A percentile compares a stretch with the other conserved stretches of the same genome.
Evolutionary conservation across 2,329 filamentous ascomycete genomes (phyloP).

Genomic region (Diplodia seriata): DNA sequence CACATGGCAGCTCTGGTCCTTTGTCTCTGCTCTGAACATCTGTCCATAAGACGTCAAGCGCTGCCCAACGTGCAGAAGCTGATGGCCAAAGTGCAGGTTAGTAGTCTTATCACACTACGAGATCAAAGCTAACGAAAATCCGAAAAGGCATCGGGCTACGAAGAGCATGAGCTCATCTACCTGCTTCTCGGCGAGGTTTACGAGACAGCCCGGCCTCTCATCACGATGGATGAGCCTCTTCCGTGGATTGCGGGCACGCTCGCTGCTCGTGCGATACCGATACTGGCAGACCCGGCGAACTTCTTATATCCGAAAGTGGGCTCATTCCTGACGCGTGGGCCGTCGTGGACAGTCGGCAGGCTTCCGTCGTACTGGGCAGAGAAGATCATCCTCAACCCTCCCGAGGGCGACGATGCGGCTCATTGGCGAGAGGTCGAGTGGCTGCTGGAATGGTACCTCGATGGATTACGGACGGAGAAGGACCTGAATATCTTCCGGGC

Average conservation of each 20-base stretch:
- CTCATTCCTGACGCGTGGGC: slow-evolving; percentile 77
- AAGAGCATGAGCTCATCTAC: slow-evolving; percentile 68
- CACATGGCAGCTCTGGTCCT: slow-evolving; percentile 73
- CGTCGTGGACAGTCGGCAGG: slow-evolving; percentile 71
- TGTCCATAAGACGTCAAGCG: slow-evolving; percentile 80
- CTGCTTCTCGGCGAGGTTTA: slow-evolving; percentile 79
- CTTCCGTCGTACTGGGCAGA: slow-evolving; percentile 68
- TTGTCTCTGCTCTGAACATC: slow-evolving; percentile 76
- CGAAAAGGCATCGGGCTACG: slow-evolving; percentile 15
- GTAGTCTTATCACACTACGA: slow-evolving; percentile 24
- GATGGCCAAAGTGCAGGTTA: slow-evolving; percentile 57
- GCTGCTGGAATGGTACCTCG: slow-evolving; percentile 74
- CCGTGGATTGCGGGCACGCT: slow-evolving; percentile 80
- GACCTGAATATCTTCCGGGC: slow-evolving; percentile 68
- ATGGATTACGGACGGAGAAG: slow-evolving; percentile 64
- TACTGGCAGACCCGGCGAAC: slow-evolving; percentile 79
- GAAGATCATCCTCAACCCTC: slow-evolving; percentile 75
- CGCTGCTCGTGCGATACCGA: slow-evolving; percentile 70
- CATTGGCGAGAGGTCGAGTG: slow-evolving; percentile 77
- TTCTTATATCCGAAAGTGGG: slow-evolving; percentile 87
- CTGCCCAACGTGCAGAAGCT: slow-evolving; percentile 71
- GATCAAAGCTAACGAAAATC: not conserved
- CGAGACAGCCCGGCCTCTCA: slow-evolving; percentile 68
- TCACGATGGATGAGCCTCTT: slow-evolving; percentile 64
- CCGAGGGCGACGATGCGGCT: slow-evolving; percentile 75